phyloP scores from a whole-genome alignment of 257 asterid genomes.

The Solanum virginianum region DNA sequence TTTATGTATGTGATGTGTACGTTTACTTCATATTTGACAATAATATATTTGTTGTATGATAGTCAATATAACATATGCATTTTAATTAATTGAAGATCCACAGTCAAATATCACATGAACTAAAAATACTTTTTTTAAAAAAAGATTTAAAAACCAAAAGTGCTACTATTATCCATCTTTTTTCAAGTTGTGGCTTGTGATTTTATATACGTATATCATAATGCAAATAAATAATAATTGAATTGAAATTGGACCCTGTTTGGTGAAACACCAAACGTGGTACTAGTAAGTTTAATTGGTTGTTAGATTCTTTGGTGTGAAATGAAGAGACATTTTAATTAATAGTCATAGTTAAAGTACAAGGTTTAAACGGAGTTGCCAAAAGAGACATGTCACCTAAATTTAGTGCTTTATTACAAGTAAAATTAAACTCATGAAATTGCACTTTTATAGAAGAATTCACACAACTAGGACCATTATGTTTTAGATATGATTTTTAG shows the following conservation, averaged over 20 bases:
- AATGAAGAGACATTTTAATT: background rate
- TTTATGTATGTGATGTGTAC: background rate
- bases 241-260: background rate
- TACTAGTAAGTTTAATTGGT: background rate
- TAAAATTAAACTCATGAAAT: background rate
- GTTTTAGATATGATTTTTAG: background rate
- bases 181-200: too few relatives aligned
- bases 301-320: background rate
- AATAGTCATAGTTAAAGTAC: background rate
- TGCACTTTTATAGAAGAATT: background rate
- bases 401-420: background rate
- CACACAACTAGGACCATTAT: background rate
- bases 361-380: background rate
- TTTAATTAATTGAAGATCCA: background rate
- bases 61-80: background rate
- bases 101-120: background rate
- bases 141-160: background rate
- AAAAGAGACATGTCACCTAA: background rate
- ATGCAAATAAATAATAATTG: background rate
- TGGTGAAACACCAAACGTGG: background rate
- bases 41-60: background rate
- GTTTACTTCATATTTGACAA: background rate
- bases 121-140: background rate
- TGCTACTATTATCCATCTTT: background rate
- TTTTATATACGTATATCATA: background rate